phyloP scores from a whole-genome alignment of 2,329 filamentous ascomycete species.

The Fusarium napiforme region DNA sequence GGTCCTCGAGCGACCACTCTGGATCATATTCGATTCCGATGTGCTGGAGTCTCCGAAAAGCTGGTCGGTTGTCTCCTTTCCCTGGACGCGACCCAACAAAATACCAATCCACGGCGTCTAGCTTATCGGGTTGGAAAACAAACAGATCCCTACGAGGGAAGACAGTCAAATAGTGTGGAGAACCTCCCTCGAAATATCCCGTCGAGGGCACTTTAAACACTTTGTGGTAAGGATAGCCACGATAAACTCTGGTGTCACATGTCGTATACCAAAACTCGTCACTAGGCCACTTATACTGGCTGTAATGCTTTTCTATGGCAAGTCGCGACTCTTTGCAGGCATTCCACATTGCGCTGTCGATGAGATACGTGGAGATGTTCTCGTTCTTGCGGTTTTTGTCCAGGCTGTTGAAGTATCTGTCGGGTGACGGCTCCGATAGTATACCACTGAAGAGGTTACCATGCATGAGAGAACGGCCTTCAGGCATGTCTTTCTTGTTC shows the following conservation, averaged over 20 bases:
- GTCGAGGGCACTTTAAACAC: background rate
- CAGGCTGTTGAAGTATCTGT: background rate
- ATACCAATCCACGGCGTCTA: background rate
- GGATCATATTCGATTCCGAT: constrained; percentile 17
- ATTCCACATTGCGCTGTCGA: constrained; percentile 20
- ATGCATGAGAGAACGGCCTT: background rate
- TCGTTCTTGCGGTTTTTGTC: background rate
- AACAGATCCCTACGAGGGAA: constrained; percentile 9
- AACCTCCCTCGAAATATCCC: background rate
- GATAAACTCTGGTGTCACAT: background rate
- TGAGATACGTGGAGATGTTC: constrained; percentile 12
- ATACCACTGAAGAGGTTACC: background rate
- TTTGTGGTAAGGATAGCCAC: too few relatives aligned
- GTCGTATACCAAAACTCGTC: background rate
- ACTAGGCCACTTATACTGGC: background rate
- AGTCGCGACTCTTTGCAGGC: constrained; percentile 21
- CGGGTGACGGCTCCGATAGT: background rate
- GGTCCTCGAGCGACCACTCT: background rate
- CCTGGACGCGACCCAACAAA: fast-evolving
- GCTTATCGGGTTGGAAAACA: background rate
- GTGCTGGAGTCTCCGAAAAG: background rate
- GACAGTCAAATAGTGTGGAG: background rate
- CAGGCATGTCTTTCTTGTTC: background rate
- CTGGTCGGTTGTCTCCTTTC: fast-evolving
- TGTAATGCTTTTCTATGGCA: background rate